These are phyloP conservation scores for Domatiomyces catenatus DNA, from an alignment of 2,329 filamentous ascomycete genomes.

Conservation along the genomic window DNA sequence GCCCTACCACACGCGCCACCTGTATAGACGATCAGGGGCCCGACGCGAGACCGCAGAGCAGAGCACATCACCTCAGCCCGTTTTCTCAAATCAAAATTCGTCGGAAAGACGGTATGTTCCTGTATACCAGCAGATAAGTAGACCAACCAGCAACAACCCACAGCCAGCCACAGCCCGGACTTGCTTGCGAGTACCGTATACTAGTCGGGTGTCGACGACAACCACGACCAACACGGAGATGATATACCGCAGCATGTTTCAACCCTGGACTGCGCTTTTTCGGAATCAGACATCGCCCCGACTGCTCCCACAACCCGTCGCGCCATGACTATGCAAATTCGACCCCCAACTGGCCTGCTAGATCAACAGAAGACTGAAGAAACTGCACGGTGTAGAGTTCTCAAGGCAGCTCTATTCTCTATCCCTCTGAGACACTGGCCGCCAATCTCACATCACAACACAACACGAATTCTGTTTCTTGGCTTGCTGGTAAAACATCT, in stretches of 20 bases:
- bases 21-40: too few relatives aligned
- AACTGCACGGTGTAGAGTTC: neutral
- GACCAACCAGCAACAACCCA: too few relatives aligned
- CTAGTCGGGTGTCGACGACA: neutral
- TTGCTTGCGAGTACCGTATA: neutral
- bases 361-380: neutral
- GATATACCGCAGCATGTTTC: neutral
- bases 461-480: constrained; percentile 50
- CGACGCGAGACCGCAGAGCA: too few relatives aligned
- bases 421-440: neutral
- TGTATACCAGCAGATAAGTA: too few relatives aligned
- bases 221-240: neutral
- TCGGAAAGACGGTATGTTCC: too few relatives aligned
- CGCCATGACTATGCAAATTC: neutral
- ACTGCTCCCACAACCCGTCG: neutral
- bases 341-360: neutral
- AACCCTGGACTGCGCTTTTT: neutral
- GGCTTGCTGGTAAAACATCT: constrained; percentile 80
- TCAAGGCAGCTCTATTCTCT: neutral
- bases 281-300: neutral
- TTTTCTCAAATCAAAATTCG: too few relatives aligned
- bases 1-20: too few relatives aligned
- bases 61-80: too few relatives aligned
- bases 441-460: constrained; percentile 33
- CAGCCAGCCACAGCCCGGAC: neutral